Evolutionary conservation across 768 basidiomycete species (phyloP), one percentile per base, ranked within the genome.

Genomic region (Solioccasus polychromus): DNA sequence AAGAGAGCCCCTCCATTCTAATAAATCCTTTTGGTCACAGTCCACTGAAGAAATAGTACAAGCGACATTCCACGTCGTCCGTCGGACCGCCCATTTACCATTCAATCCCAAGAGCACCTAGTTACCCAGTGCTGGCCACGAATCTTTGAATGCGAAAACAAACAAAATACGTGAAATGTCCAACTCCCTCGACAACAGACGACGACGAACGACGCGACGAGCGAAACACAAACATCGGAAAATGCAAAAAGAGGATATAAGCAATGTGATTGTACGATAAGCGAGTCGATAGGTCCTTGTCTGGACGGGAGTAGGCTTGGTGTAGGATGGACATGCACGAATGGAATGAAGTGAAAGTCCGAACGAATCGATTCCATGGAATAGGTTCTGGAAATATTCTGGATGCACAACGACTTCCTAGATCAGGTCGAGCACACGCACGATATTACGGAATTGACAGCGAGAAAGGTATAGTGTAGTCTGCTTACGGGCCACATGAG

Each of bases 251-350:
- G 40, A 30, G 47, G 43, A 53, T 52, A 47, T 51, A 54, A 64
- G 65, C 63, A 67, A 47, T 50, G 61, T 22, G 49, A 55, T 54
- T 54, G 58, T 64, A 68, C 41, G 61, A 50, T 68, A 68, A 59
- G 40, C 57, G 47, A 40, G 48, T 48, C 51, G 48, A 45, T 44
- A 60, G 57, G 60, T 60, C 58, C 58, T 52, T 37, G 48, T 40
- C 43, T 34, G 44, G 48, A 43, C 40, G 48, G 45, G 46, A 52
- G 44, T 60, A 56, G 48, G 50, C 23, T 59, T 59, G 46, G 39
- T 22, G 48, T 48, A 57, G 54, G 19, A 45, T 55, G 59, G 23
- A 44, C 43, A 53, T 59, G 60, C 36, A 41, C 35, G 43, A 52
- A 61, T 59, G 53, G 48, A 30, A 39, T 62, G 59, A 49, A 39